These are phyloP conservation scores for Aspergillus glaucus DNA, from an alignment of 2,329 filamentous ascomycete genomes.

Conservation along the genomic window DNA sequence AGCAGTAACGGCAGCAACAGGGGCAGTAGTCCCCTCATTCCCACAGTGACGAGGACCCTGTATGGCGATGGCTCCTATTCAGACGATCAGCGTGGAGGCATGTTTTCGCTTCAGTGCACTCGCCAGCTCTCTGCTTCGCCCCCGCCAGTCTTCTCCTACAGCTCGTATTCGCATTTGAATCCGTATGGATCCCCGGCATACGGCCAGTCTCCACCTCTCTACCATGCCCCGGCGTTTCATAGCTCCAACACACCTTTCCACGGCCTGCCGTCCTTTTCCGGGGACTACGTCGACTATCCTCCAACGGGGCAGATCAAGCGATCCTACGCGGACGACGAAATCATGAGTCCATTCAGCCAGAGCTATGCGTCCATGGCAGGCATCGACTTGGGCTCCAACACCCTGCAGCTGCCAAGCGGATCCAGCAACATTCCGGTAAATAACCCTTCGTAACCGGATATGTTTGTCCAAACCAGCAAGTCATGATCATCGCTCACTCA, in stretches of 20 bases:
- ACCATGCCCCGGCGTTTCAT: constrained; percentile 17
- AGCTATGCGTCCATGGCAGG: constrained; percentile 55
- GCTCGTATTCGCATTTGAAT: constrained; percentile 43
- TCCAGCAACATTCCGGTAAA: constrained; percentile 38
- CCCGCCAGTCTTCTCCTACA: constrained; percentile 50
- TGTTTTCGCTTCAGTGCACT: constrained; percentile 55
- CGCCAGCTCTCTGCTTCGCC: constrained; percentile 55
- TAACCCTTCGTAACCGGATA: constrained; percentile 25
- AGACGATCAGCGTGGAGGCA: constrained; percentile 42
- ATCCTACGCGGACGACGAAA: constrained; percentile 48
- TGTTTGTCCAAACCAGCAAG: constrained; percentile 14
- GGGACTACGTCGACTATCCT: constrained; percentile 26
- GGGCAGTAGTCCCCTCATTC: neutral
- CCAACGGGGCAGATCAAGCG: constrained; percentile 44
- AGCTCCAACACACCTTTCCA: constrained; percentile 22
- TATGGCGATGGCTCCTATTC: neutral
- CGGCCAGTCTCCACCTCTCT: constrained; percentile 25
- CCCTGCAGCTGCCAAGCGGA: constrained; percentile 27
- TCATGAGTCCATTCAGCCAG: constrained; percentile 55
- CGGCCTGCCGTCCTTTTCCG: constrained; percentile 26
- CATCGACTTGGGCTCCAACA: constrained; percentile 42
- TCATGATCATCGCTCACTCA: neutral
- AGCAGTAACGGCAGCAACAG: neutral
- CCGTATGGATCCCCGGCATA: constrained; percentile 32
- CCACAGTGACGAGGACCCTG: neutral